Percentiles rank a stretch among this genome's conserved stretches.
phyloP scores from a whole-genome alignment of 2,329 filamentous ascomycete genomes.

The Metarhizium sp. region DNA sequence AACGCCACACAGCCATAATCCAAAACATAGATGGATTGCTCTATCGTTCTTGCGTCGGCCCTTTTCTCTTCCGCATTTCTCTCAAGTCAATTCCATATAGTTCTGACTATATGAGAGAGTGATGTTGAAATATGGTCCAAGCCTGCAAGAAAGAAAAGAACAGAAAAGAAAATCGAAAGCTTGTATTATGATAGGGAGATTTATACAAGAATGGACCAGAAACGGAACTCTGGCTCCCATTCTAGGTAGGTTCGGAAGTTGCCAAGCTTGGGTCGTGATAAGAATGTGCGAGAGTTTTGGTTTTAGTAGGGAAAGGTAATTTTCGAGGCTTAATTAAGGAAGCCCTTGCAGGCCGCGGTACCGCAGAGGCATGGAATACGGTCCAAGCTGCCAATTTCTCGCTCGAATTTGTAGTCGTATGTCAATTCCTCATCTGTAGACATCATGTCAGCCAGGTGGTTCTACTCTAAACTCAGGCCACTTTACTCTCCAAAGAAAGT shows the following conservation, averaged over 20 bases:
- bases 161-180: background rate
- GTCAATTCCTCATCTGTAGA: conserved; percentile 89
- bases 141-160: background rate
- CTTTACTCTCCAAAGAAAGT: background rate
- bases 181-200: background rate
- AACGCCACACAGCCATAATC: conserved; percentile 8
- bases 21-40: conserved; percentile 2
- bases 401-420: conserved; percentile 99
- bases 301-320: no score
- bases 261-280: background rate
- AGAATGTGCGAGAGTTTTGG: background rate
- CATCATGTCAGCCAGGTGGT: conserved; percentile 13
- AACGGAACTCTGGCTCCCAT: background rate
- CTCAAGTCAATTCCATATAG: background rate
- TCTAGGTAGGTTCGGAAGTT: background rate
- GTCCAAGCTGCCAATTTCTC: conserved; percentile 88
- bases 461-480: background rate
- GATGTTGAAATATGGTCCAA: background rate
- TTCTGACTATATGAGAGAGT: background rate
- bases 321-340: conserved; percentile 68
- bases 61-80: background rate
- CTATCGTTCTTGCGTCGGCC: background rate
- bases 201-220: background rate
- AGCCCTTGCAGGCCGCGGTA: conserved; percentile 93
- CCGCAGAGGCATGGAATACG: conserved; percentile 96